Evolutionary conservation across 352 stramenopile genomes (phyloP).

Genomic region (Pythium monospermum): DNA sequence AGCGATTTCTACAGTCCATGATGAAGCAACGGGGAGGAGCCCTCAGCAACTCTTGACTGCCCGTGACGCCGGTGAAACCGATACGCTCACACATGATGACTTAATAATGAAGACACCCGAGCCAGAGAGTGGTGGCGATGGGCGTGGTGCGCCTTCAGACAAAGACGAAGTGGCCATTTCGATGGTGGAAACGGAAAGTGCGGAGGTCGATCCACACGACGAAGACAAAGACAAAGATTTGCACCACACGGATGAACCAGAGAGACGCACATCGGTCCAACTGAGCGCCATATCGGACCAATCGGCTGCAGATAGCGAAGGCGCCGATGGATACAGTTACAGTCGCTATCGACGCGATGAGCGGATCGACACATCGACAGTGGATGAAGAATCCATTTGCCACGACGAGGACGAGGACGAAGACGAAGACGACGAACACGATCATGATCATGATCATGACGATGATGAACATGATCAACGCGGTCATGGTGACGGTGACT

Average conservation of each 20-base stretch:
- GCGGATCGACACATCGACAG: slow-evolving; percentile 20
- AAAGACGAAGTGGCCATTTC: too few relatives aligned
- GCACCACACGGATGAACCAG: too few relatives aligned
- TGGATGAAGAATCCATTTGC: slow-evolving; percentile 22
- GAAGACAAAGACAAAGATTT: too few relatives aligned
- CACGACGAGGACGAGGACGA: slow-evolving; percentile 13
- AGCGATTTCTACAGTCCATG: neutral
- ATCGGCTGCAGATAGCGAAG: neutral
- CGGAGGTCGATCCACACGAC: too few relatives aligned
- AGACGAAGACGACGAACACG: neutral
- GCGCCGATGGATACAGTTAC: neutral
- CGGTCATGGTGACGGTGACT: neutral
- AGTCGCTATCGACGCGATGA: slow-evolving; percentile 8
- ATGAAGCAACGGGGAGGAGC: neutral
- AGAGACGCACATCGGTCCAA: slow-evolving; percentile 7
- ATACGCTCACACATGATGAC: neutral
- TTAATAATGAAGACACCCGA: neutral
- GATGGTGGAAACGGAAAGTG: neutral
- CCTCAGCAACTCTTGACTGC: too few relatives aligned
- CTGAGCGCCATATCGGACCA: slow-evolving; percentile 12
- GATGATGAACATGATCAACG: neutral
- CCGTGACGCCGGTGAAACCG: too few relatives aligned
- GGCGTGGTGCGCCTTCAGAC: too few relatives aligned
- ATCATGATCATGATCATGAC: slow-evolving; percentile 5
- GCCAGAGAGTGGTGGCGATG: too few relatives aligned